Conservation (phyloP, 352 stramenopile species). For the Phytophthora meadii region DNA sequence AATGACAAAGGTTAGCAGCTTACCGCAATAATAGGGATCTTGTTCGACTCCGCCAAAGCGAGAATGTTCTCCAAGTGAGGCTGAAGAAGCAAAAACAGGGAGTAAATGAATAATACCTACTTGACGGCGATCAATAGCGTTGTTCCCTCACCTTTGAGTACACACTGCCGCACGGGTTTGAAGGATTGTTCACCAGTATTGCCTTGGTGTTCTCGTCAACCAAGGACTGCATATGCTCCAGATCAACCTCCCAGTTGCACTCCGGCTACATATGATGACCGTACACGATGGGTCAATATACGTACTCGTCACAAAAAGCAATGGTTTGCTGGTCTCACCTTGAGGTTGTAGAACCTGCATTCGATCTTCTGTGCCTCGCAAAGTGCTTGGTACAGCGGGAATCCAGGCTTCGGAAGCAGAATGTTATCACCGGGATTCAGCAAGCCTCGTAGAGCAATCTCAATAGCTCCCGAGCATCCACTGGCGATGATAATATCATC, state of each 20-base stretch:
- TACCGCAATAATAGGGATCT: conserved; percentile 94
- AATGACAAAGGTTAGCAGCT: conserved; percentile 22
- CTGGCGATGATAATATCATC: conserved; percentile 95
- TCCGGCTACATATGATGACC: conserved; percentile 51
- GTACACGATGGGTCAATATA: neutral
- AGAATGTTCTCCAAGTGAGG: conserved; percentile 80
- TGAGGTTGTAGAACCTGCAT: conserved; percentile 92
- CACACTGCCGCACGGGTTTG: conserved; percentile 95
- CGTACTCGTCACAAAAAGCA: neutral
- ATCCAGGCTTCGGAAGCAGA: conserved; percentile 93
- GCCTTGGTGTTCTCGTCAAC: conserved; percentile 88
- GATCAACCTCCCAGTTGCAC: conserved; percentile 93
- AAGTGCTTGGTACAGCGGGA: conserved; percentile 96
- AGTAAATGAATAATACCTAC: neutral
- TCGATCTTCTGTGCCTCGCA: conserved; percentile 92
- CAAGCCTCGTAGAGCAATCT: conserved; percentile 92
- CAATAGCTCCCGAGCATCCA: conserved; percentile 94
- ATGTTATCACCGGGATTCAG: conserved; percentile 93
- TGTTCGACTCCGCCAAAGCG: conserved; percentile 78
- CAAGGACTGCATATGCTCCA: conserved; percentile 91
- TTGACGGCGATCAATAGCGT: neutral
- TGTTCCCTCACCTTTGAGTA: conserved; percentile 79
- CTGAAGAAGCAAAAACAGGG: conserved; percentile 22
- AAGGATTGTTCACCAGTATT: conserved; percentile 97
- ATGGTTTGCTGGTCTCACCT: conserved; percentile 30